Evolutionary conservation across 2,329 filamentous ascomycete genomes (phyloP).

Genomic region (Paecilomyces variotii): DNA sequence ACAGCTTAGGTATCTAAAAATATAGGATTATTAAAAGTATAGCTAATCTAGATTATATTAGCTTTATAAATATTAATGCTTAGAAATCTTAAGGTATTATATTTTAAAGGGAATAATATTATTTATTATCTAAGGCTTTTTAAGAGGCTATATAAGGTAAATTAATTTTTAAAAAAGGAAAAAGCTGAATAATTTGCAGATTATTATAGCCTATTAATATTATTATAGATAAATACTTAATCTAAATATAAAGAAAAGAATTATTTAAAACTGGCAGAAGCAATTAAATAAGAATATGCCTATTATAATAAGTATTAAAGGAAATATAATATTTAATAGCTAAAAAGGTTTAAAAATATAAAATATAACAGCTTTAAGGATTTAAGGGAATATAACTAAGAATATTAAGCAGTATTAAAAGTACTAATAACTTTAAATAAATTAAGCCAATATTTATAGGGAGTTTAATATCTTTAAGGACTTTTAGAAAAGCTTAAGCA

Average conservation of each 20-base stretch:
- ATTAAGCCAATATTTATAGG: not conserved
- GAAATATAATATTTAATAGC: not conserved
- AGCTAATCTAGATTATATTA: not conserved
- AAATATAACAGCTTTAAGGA: not conserved
- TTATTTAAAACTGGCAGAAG: not conserved
- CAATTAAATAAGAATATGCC: not conserved
- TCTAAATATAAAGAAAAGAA: not conserved
- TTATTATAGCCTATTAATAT: not conserved
- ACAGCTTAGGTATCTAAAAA: no score
- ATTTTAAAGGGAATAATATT: not conserved
- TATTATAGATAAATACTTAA: not conserved
- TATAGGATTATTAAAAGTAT: no score
- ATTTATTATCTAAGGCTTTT: not conserved
- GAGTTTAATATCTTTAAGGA: no score
- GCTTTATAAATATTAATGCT: not conserved
- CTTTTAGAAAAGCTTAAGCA: no score
- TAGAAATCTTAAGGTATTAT: not conserved
- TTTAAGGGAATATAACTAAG: not conserved
- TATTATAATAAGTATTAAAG: no score
- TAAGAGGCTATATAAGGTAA: not conserved
- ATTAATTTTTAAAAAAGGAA: not conserved
- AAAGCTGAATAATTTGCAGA: not conserved
- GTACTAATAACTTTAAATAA: not conserved
- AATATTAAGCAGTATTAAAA: not conserved
- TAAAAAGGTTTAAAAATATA: not conserved